These are phyloP conservation scores for Colletotrichum truncatum DNA, from an alignment of 2,329 filamentous ascomycete species.

Conservation along the genomic window DNA sequence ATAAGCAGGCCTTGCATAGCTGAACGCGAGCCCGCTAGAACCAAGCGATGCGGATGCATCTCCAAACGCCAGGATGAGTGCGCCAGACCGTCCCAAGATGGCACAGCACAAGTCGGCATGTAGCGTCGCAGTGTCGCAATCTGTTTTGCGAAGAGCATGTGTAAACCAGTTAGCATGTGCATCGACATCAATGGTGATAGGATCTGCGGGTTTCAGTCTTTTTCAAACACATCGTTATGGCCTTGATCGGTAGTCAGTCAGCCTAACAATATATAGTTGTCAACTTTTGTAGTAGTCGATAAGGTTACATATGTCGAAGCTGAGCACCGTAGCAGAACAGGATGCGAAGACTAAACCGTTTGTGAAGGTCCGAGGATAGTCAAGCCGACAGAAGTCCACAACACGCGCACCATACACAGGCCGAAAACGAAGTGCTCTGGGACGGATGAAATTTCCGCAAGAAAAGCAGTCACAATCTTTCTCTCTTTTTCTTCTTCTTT, in stretches of 20 bases:
- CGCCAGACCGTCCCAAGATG: not conserved
- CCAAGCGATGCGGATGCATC: not conserved
- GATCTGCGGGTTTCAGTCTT: not conserved
- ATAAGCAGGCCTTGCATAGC: too few relatives aligned
- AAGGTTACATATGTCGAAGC: too few relatives aligned
- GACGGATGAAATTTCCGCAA: slow-evolving; percentile 2
- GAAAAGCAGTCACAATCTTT: not conserved
- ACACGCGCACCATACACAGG: not conserved
- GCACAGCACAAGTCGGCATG: not conserved
- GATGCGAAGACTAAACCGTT: too few relatives aligned
- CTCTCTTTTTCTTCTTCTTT: too few relatives aligned
- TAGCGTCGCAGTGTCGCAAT: not conserved
- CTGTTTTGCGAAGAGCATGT: not conserved
- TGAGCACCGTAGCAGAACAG: too few relatives aligned
- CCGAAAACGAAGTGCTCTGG: not conserved
- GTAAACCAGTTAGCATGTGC: not conserved
- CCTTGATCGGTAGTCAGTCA: not conserved
- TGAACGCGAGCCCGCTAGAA: not conserved
- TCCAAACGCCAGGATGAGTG: not conserved
- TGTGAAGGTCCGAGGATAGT: too few relatives aligned
- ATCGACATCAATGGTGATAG: not conserved
- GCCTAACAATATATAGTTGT: too few relatives aligned
- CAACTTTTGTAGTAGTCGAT: too few relatives aligned
- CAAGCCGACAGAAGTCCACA: too few relatives aligned
- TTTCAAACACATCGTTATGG: not conserved